phyloP scores from a whole-genome alignment of 495 filamentous ascomycete genomes.

The Penicillium ucsense region DNA sequence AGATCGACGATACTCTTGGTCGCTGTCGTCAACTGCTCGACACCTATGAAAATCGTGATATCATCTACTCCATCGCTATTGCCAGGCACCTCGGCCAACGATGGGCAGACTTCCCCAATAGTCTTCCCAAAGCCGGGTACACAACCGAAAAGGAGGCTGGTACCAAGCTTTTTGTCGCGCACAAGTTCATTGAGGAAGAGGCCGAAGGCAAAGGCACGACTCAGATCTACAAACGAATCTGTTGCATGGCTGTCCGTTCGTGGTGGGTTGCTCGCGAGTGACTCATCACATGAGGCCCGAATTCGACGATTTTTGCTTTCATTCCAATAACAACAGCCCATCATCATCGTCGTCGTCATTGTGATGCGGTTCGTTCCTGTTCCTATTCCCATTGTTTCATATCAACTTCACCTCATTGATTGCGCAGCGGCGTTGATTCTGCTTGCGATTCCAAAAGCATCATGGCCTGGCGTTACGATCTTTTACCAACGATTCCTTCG shows the following conservation, averaged over 20 bases:
- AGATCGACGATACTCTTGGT: conserved; percentile 53
- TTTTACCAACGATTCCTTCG: conserved; percentile 1
- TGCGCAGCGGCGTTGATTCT: neutral
- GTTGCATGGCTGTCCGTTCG: conserved; percentile 56
- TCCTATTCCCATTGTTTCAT: neutral
- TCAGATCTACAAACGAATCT: conserved; percentile 69
- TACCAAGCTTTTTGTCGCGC: conserved; percentile 67
- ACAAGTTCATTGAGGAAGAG: conserved; percentile 72
- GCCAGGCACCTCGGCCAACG: conserved; percentile 62
- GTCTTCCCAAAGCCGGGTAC: conserved; percentile 45
- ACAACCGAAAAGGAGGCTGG: conserved; percentile 61
- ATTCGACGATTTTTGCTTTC: neutral
- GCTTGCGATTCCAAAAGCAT: conserved; percentile 15
- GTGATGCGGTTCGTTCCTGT: no score
- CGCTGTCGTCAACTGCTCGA: conserved; percentile 60
- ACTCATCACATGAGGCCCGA: neutral
- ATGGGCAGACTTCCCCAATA: conserved; percentile 54
- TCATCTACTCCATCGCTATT: conserved; percentile 80
- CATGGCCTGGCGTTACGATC: conserved; percentile 17
- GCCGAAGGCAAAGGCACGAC: conserved; percentile 61
- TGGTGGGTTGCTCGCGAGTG: conserved; percentile 41
- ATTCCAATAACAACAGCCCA: conserved; percentile 4
- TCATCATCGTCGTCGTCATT: neutral
- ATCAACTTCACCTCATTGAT: neutral
- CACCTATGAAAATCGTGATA: conserved; percentile 78